These are phyloP conservation scores for Dryadomyces quercivorus DNA, from an alignment of 2,329 filamentous ascomycete species.

Conservation along the genomic window DNA sequence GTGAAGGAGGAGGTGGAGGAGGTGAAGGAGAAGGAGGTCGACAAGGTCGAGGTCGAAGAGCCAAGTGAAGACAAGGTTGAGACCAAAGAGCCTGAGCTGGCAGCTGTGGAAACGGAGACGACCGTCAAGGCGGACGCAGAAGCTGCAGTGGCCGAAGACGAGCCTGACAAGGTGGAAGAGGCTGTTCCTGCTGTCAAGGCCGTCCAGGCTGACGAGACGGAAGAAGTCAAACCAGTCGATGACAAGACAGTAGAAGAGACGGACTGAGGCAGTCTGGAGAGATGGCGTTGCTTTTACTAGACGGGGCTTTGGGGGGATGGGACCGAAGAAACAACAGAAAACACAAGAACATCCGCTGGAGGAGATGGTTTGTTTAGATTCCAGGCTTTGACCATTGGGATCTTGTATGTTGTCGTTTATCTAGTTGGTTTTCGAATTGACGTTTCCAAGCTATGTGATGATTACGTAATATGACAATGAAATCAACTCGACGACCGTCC, in stretches of 20 bases:
- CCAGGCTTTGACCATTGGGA: neutral
- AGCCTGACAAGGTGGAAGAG: neutral
- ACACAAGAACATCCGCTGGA: neutral
- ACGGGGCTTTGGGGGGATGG: neutral
- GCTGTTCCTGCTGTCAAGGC: neutral
- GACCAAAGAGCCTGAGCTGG: constrained; percentile 1
- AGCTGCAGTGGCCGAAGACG: neutral
- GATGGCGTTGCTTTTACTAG: neutral
- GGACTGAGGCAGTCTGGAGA: neutral
- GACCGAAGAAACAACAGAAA: neutral
- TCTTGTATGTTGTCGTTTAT: too few species aligned
- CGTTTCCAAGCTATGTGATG: too few species aligned
- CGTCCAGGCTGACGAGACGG: neutral
- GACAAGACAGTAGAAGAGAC: too few species aligned
- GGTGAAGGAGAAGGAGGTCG: neutral
- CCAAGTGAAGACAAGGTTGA: neutral
- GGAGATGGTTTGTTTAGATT: neutral
- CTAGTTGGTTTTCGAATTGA: neutral
- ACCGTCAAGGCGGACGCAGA: neutral
- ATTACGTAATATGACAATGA: too few species aligned
- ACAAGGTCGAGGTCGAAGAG: neutral
- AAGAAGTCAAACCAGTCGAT: neutral
- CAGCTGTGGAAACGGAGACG: constrained; percentile 3
- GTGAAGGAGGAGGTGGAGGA: neutral
- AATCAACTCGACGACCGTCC: too few species aligned